Evolutionary conservation across 1,139 yeast species (phyloP).

Genomic region (Geotrichum reessii): DNA sequence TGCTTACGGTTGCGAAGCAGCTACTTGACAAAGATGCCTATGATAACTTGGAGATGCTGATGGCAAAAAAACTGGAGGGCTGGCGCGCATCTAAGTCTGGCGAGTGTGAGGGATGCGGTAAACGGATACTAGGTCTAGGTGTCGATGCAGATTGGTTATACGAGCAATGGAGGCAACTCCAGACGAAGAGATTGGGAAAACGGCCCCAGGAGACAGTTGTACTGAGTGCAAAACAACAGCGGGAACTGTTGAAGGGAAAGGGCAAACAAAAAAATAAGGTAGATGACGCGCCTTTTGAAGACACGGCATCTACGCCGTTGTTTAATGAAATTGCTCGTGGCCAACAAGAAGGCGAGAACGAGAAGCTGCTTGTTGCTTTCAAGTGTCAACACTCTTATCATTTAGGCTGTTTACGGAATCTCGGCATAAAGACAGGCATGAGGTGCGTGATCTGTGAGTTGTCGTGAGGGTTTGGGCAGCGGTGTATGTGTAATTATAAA

Average conservation of each 20-base stretch:
- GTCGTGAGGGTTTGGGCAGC: not conserved
- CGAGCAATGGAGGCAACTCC: constrained; percentile 32
- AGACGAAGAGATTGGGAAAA: constrained; percentile 16
- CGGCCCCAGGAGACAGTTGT: not conserved
- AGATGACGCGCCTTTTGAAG: not conserved
- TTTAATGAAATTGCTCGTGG: constrained; percentile 26
- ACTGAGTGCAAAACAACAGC: constrained; percentile 9
- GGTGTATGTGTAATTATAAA: not conserved
- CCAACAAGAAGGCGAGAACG: constrained; percentile 6
- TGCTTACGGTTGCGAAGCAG: constrained; percentile 48
- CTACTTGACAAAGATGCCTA: constrained; percentile 53
- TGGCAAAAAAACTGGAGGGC: constrained; percentile 46
- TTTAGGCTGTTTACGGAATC: constrained; percentile 47
- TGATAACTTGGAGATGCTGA: constrained; percentile 41
- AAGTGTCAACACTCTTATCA: constrained; percentile 68
- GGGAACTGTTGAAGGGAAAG: constrained; percentile 11
- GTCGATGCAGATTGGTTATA: constrained; percentile 39
- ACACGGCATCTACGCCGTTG: not conserved
- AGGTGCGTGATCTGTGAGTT: constrained; percentile 20
- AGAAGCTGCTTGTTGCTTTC: constrained; percentile 41
- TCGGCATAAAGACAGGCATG: constrained; percentile 35
- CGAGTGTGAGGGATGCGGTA: constrained; percentile 68
- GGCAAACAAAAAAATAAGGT: constrained; percentile 12
- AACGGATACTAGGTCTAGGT: constrained; percentile 57
- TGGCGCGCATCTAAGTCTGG: constrained; percentile 51